A percentile compares a stretch with the other conserved stretches of the same genome.
Conservation (phyloP, 164 flowering plant genomes). For the Akebia trifoliata region DNA sequence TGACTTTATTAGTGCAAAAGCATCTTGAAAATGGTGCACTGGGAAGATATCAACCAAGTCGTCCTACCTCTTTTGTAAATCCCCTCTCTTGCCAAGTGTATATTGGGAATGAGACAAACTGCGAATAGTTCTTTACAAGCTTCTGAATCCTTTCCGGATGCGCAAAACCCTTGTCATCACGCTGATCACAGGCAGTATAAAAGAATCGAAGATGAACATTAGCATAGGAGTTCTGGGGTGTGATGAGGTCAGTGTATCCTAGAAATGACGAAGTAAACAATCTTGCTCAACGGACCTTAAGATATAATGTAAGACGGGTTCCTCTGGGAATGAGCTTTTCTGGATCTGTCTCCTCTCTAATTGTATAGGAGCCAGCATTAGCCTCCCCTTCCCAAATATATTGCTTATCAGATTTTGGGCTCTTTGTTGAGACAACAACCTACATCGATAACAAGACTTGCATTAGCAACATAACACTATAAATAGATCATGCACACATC, state of each 20-base stretch:
- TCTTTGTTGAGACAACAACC: conserved; percentile 91
- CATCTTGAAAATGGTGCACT: neutral
- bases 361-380: conserved; percentile 74
- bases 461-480: neutral
- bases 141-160: conserved; percentile 86
- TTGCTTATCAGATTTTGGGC: conserved; percentile 94
- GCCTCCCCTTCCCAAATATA: conserved; percentile 98
- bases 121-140: conserved; percentile 93
- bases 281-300: conserved; percentile 51
- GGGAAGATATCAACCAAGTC: neutral
- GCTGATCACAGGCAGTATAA: conserved; percentile 33
- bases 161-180: conserved; percentile 83
- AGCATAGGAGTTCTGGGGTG: neutral
- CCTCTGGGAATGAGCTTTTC: conserved; percentile 85
- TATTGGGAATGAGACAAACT: conserved; percentile 95
- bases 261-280: neutral
- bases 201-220: neutral
- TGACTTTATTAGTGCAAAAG: neutral
- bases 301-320: conserved; percentile 73
- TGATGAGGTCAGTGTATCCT: neutral
- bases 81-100: conserved; percentile 97
- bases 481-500: neutral
- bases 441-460: conserved; percentile 14
- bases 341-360: conserved; percentile 91
- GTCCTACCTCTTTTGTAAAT: conserved; percentile 76